phyloP scores from a whole-genome alignment of 768 basidiomycete species.

The Boletellus emodensis region DNA sequence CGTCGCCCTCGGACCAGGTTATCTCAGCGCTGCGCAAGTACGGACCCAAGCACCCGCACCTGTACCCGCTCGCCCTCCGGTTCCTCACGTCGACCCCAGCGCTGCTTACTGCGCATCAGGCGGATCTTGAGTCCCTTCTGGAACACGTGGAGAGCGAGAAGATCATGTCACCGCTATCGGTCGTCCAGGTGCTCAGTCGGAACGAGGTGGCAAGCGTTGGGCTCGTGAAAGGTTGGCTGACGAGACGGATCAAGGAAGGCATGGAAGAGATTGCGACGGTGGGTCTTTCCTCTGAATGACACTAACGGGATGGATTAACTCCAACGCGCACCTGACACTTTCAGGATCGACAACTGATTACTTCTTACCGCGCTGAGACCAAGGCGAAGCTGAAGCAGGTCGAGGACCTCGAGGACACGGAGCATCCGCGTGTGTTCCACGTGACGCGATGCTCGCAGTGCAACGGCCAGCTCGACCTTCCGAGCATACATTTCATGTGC shows the following conservation, averaged over 20 bases:
- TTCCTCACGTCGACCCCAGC: constrained; percentile 84
- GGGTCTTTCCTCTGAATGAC: constrained; percentile 23
- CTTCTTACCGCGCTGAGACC: constrained; percentile 88
- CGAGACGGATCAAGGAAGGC: constrained; percentile 69
- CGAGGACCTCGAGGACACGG: constrained; percentile 70
- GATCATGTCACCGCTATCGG: constrained; percentile 85
- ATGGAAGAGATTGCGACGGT: constrained; percentile 79
- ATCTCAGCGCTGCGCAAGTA: constrained; percentile 72
- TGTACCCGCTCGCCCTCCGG: constrained; percentile 85
- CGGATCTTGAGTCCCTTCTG: constrained; percentile 68
- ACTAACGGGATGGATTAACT: no score
- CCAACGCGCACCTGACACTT: no score
- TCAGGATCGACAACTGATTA: constrained; percentile 81
- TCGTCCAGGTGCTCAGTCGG: constrained; percentile 83
- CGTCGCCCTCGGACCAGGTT: constrained; percentile 44
- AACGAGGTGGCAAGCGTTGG: constrained; percentile 91
- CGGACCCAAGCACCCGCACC: constrained; percentile 62
- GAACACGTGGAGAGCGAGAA: constrained; percentile 74
- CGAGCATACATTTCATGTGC: constrained; percentile 97
- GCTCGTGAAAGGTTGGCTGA: constrained; percentile 87
- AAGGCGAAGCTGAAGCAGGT: constrained; percentile 76
- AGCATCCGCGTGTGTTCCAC: constrained; percentile 85
- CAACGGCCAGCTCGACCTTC: constrained; percentile 85
- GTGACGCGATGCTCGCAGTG: constrained; percentile 92
- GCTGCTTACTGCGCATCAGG: constrained; percentile 64